phyloP scores from a whole-genome alignment of 805 yeast genomes.

The Cyberlindnera meyerae region DNA sequence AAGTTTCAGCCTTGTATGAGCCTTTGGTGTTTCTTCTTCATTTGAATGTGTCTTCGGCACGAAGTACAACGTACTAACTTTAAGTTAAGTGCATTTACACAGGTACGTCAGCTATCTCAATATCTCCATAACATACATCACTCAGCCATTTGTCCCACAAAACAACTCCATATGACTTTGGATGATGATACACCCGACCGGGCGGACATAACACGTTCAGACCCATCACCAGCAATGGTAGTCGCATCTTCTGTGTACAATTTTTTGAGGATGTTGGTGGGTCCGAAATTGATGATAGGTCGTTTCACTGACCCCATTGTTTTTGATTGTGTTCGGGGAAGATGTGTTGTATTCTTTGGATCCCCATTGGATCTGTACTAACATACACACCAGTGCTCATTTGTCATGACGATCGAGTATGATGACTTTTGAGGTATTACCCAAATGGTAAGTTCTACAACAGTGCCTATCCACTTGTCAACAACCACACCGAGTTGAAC shows the following conservation, averaged over 20 bases:
- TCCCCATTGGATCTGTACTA: too few species aligned
- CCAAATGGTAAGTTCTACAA: too few species aligned
- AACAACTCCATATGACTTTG: too few species aligned
- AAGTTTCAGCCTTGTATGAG: slow-evolving; percentile 24
- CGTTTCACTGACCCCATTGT: slow-evolving; percentile 15
- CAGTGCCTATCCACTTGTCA: too few species aligned
- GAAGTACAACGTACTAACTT: neutral
- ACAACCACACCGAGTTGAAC: too few species aligned
- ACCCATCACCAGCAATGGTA: slow-evolving; percentile 37
- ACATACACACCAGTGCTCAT: too few species aligned
- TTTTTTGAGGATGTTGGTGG: slow-evolving; percentile 36
- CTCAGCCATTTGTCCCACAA: too few species aligned
- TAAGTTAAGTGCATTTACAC: neutral
- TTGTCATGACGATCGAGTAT: too few species aligned
- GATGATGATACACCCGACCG: slow-evolving; percentile 36
- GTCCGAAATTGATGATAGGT: slow-evolving; percentile 46
- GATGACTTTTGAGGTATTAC: neutral
- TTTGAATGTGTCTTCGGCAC: neutral
- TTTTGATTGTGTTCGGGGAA: too few species aligned
- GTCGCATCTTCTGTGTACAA: slow-evolving; percentile 49
- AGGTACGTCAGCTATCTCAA: too few species aligned
- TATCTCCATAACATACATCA: too few species aligned
- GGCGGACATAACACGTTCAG: slow-evolving; percentile 42
- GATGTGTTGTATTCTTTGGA: neutral
- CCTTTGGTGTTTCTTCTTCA: slow-evolving; percentile 1